Conservation (phyloP, 2,329 filamentous ascomycete genomes). For the Elsinoe fawcettii region DNA sequence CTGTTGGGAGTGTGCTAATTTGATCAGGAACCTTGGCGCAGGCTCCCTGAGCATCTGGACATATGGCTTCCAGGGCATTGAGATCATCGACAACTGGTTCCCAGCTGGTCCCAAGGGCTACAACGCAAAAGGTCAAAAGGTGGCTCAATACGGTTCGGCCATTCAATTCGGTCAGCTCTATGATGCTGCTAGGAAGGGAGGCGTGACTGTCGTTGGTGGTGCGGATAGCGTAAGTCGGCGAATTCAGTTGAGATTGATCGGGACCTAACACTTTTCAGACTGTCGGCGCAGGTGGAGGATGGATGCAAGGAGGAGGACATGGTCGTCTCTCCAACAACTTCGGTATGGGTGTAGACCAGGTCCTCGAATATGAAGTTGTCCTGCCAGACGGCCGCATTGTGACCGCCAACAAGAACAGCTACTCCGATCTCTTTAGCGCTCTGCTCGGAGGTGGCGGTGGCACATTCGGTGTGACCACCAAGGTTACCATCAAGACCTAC, state of each 20-base stretch:
- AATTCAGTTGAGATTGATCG: not conserved
- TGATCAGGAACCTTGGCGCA: conserved; percentile 12
- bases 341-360: conserved; percentile 25
- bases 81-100: conserved; percentile 13
- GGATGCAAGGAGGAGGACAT: conserved; percentile 23
- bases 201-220: conserved; percentile 15
- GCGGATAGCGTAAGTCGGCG: conserved; percentile 6
- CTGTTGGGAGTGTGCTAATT: not conserved
- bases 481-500: conserved; percentile 13
- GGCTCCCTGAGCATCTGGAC: conserved; percentile 23
- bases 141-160: conserved; percentile 7
- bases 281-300: conserved; percentile 24
- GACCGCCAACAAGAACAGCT: conserved; percentile 19
- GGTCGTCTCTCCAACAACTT: conserved; percentile 20
- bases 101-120: conserved; percentile 2
- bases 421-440: conserved; percentile 22
- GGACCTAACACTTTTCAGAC: conserved; percentile 10
- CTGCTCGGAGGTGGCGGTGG: conserved; percentile 19
- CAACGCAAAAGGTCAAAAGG: not conserved
- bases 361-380: conserved; percentile 22
- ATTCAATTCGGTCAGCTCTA: conserved; percentile 5
- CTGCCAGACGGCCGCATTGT: conserved; percentile 22
- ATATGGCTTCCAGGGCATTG: conserved; percentile 19
- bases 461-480: conserved; percentile 17
- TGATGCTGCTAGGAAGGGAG: conserved; percentile 1